Conservation (phyloP, 78 protist species). For the Dictyostelium capitatum region DNA sequence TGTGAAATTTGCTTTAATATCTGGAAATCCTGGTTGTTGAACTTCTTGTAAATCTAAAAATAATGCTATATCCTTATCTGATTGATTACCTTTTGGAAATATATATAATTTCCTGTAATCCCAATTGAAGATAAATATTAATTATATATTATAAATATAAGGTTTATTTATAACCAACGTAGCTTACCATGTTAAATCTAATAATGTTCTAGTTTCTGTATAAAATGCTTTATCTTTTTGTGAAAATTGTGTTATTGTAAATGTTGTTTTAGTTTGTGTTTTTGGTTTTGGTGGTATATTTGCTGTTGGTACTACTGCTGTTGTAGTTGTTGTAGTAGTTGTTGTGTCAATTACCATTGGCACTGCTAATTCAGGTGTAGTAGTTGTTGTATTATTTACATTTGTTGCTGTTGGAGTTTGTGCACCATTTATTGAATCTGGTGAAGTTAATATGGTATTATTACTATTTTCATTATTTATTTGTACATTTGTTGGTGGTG, state of each 20-base stretch:
- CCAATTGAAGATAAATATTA: too few species aligned
- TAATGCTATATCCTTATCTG: conserved; percentile 35
- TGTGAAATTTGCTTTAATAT: conserved; percentile 27
- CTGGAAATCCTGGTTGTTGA: conserved; percentile 28
- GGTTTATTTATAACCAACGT: neutral
- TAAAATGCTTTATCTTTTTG: conserved; percentile 27
- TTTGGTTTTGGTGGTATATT: neutral
- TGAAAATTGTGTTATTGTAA: conserved; percentile 19
- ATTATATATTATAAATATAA: too few species aligned
- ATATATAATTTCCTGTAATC: conserved; percentile 45
- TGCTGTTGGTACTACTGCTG: neutral
- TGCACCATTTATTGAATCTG: conserved; percentile 14
- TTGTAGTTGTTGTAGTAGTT: neutral
- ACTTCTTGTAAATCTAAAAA: conserved; percentile 44
- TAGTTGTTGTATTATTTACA: neutral
- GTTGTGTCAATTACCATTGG: neutral
- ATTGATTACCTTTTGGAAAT: conserved; percentile 63
- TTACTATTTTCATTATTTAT: neutral
- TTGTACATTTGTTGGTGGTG: neutral
- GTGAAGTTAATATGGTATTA: conserved; percentile 6
- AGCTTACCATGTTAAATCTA: conserved; percentile 59
- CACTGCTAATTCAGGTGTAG: neutral
- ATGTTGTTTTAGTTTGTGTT: conserved; percentile 24
- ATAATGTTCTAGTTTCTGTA: neutral
- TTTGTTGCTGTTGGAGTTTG: neutral